Evolutionary conservation across 768 basidiomycete species (phyloP).

Genomic region (Boletales sp.): DNA sequence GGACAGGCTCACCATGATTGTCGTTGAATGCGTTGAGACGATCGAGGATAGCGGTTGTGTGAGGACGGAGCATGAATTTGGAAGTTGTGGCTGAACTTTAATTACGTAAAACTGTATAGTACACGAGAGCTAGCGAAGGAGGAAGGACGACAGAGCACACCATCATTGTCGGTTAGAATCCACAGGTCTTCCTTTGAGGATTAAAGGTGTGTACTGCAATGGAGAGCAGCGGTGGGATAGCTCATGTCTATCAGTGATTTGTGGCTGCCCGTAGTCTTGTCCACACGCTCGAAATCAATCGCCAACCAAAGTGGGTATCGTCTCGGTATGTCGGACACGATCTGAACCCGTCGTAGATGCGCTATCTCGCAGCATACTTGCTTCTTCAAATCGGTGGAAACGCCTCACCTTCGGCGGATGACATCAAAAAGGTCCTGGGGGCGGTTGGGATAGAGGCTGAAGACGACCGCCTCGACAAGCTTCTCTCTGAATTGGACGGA

Average conservation of each 20-base stretch:
- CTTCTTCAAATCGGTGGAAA: conserved; percentile 96
- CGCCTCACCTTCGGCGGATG: conserved; percentile 74
- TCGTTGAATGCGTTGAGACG: conserved; percentile 24
- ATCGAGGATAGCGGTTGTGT: conserved; percentile 20
- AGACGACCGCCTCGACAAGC: conserved; percentile 69
- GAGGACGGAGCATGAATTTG: conserved; percentile 28
- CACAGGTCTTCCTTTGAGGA: conserved; percentile 91
- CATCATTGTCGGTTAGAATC: conserved; percentile 76
- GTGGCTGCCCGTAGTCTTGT: conserved; percentile 72
- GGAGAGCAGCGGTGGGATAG: not conserved
- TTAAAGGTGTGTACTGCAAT: conserved; percentile 54
- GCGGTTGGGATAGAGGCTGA: conserved; percentile 90
- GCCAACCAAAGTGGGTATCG: conserved; percentile 42
- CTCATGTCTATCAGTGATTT: conserved; percentile 62
- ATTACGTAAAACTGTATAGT: conserved; percentile 65
- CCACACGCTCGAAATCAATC: conserved; percentile 27
- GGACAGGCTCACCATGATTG: conserved; percentile 30
- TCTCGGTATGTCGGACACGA: not conserved
- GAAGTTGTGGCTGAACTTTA: conserved; percentile 39
- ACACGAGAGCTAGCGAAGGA: conserved; percentile 17
- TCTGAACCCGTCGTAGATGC: conserved; percentile 53
- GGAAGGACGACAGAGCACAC: conserved; percentile 10
- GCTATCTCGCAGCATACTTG: conserved; percentile 92
- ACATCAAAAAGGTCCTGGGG: conserved; percentile 83
- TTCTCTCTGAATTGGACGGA: conserved; percentile 87